Conservation (phyloP, 805 yeast species). For the Komagataella phaffii region DNA sequence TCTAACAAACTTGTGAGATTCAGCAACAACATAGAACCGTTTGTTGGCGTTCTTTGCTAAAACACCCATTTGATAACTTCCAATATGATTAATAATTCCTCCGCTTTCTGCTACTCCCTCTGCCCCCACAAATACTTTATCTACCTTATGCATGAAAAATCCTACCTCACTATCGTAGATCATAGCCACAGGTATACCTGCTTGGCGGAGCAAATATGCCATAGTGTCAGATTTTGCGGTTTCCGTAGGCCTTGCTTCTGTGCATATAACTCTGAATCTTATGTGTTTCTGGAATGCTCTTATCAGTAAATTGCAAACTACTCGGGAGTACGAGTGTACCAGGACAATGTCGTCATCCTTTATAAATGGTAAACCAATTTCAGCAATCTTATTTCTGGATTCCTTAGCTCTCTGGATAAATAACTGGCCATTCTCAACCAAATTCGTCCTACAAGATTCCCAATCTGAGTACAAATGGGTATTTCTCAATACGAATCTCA, state of each 20-base stretch:
- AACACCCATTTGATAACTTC: conserved; percentile 90
- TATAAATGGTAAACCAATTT: conserved; percentile 76
- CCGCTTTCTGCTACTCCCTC: conserved; percentile 99
- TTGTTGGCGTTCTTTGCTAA: conserved; percentile 81
- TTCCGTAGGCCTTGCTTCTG: conserved; percentile 82
- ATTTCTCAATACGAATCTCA: conserved; percentile 84
- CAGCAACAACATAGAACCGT: conserved; percentile 90
- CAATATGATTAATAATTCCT: conserved; percentile 91
- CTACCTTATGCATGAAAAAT: conserved; percentile 78
- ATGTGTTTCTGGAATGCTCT: conserved; percentile 68
- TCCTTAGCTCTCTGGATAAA: conserved; percentile 88
- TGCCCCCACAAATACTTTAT: conserved; percentile 92
- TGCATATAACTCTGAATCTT: conserved; percentile 80
- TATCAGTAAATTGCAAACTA: conserved; percentile 62
- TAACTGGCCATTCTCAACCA: conserved; percentile 87
- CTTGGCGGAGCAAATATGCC: conserved; percentile 51
- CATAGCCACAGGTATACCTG: conserved; percentile 76
- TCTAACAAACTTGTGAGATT: conserved; percentile 91
- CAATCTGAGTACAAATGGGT: conserved; percentile 82
- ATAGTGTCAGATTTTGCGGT: conserved; percentile 71
- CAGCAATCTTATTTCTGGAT: conserved; percentile 78
- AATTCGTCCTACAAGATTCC: conserved; percentile 81
- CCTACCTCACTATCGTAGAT: conserved; percentile 94
- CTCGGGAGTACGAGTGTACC: conserved; percentile 88
- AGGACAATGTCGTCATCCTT: conserved; percentile 85